Conservation (phyloP, 305 asterid genomes). For the Rubia peregrina region DNA sequence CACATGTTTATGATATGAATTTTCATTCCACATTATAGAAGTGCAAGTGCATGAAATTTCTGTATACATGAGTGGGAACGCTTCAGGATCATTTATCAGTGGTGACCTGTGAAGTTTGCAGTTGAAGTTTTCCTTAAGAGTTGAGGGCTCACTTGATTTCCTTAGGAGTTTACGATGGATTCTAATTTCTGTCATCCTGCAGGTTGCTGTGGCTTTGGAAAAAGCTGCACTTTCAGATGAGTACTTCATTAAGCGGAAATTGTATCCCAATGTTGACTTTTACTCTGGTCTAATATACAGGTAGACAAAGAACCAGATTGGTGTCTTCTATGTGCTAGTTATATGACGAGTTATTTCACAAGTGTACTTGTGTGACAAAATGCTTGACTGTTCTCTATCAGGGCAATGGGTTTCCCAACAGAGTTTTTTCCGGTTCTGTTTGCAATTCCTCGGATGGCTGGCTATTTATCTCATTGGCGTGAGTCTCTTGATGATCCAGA, state of each 20-base stretch:
- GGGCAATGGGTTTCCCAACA: slow-evolving; percentile 98
- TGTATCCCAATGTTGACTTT: slow-evolving; percentile 97
- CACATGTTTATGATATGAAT: not conserved
- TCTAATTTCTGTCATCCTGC: slow-evolving; percentile 18
- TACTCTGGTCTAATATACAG: slow-evolving; percentile 95
- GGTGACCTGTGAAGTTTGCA: not conserved
- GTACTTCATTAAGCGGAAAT: slow-evolving; percentile 89
- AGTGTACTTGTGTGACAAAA: slow-evolving; percentile 1
- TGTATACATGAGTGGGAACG: not conserved
- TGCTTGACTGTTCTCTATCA: slow-evolving; percentile 17
- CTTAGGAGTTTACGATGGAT: not conserved
- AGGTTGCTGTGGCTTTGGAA: slow-evolving; percentile 98
- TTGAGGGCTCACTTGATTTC: not conserved
- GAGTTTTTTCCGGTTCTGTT: slow-evolving; percentile 96
- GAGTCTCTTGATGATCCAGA: slow-evolving; percentile 94
- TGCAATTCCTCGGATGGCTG: slow-evolving; percentile 99
- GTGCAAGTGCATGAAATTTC: not conserved
- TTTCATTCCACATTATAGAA: not conserved
- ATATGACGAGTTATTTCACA: not conserved
- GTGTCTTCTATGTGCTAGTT: not conserved
- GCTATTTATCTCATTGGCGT: slow-evolving; percentile 97
- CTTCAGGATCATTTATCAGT: not conserved
- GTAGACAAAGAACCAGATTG: slow-evolving; percentile 25
- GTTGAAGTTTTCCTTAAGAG: not conserved
- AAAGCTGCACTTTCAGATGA: slow-evolving; percentile 94